Conservation (phyloP, 1,139 yeast genomes). For the Blastobotrys capitulatus region DNA sequence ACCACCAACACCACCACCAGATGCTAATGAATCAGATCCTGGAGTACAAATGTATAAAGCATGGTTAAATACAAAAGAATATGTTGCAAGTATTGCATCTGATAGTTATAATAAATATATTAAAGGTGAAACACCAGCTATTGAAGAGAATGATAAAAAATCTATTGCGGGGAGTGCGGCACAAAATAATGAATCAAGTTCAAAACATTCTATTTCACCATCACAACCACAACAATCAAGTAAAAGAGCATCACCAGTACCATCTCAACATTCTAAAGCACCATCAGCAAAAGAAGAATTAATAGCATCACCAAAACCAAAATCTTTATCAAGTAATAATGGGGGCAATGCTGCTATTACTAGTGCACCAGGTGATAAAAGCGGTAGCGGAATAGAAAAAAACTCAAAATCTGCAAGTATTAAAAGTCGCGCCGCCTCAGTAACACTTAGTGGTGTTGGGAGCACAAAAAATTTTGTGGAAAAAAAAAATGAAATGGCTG, state of each 20-base stretch:
- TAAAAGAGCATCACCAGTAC: background rate
- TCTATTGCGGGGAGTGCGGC: background rate
- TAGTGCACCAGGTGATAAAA: too few species aligned
- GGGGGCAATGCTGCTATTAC: too few species aligned
- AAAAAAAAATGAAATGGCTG: background rate
- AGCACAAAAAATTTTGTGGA: background rate
- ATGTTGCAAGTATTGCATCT: slow-evolving; percentile 9
- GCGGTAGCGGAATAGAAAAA: background rate
- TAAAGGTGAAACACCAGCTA: background rate
- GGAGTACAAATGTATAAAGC: slow-evolving; percentile 12
- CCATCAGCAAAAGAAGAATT: background rate
- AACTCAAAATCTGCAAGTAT: background rate
- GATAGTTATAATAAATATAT: background rate
- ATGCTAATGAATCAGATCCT: background rate
- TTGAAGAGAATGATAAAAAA: background rate
- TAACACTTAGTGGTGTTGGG: background rate
- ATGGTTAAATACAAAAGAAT: slow-evolving; percentile 14
- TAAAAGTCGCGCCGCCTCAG: slow-evolving; percentile 1
- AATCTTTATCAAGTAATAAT: background rate
- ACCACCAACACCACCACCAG: slow-evolving; percentile 8
- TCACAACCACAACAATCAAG: background rate
- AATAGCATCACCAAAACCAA: slow-evolving; percentile 7
- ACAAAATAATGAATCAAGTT: background rate
- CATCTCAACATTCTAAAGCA: too few species aligned
- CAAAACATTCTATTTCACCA: background rate